Base-by-base conservation (phyloP, 1,284 basidiomycete genomes). In the Leccinum discolor region DNA sequence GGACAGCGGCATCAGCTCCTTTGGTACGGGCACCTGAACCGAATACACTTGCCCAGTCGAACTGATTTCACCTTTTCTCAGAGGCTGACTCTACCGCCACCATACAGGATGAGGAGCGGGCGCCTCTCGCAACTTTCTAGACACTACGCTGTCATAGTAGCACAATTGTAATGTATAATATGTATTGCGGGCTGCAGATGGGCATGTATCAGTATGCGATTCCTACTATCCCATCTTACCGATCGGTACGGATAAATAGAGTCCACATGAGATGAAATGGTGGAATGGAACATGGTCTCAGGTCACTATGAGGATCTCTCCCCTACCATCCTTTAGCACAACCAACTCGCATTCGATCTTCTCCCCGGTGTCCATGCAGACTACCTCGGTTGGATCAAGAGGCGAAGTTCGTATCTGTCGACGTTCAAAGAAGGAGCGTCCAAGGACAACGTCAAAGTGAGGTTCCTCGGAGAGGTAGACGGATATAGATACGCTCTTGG, bases 391-490 rank as follows among this genome's bases (percentile, higher is more conserved):
- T 64, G 91, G 91, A 78, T 99, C 97, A 47, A 91, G 81, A 0
- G 90, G 82, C 73, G 93, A 93, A 26, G 88, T 89, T 77, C 90
- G 90, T 70, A 99, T 88, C 71, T 92, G 90, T 72, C 97, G 86
- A 74, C 89, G 89, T 80, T 99, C 98, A 79, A 96, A 92, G 82
- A 99, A 99, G 38, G 93, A 91, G 54, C 97, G 86, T 4, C 97
- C 97, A 2, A 99, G 85, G 21, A 99, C 93, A 60, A 98, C 94
- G 72, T 98, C 96, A 80, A 99, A 99, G 77, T 98, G 96, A 23
- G 91, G 90, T 78, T 98, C 96, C 77, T 99, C 97, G 8, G 93
- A 93, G 40, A 99, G 82, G 80, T 93, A 93, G 2, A 94, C 91
- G 1, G 84, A 57, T 47, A 77, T 56, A n/a, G 76, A 74, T 50